Conservation (phyloP, 495 filamentous ascomycete species). For the Haplographium delicatum region DNA sequence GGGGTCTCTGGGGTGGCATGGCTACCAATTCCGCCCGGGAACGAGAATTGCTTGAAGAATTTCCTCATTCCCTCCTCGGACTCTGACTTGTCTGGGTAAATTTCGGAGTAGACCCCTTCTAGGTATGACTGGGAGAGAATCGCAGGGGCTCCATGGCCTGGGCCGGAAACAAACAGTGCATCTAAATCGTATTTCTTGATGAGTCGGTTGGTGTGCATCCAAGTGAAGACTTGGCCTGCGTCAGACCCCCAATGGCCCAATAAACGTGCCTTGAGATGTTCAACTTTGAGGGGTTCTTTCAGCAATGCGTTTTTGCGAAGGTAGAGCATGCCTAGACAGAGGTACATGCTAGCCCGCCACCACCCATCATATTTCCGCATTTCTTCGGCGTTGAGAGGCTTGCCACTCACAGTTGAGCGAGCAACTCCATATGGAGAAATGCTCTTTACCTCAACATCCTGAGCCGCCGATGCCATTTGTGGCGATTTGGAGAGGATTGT, state of each 20-base stretch:
- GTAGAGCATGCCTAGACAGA: conserved; percentile 72
- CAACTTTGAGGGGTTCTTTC: conserved; percentile 52
- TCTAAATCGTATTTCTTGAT: conserved; percentile 72
- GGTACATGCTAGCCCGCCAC: conserved; percentile 66
- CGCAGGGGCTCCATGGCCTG: conserved; percentile 67
- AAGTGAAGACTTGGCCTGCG: conserved; percentile 68
- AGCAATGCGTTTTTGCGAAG: conserved; percentile 63
- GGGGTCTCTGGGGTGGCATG: conserved; percentile 73
- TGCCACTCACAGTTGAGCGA: conserved; percentile 54
- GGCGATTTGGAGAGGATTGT: neutral
- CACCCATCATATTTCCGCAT: conserved; percentile 60
- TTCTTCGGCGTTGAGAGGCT: conserved; percentile 56
- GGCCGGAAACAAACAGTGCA: conserved; percentile 63
- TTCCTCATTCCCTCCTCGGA: conserved; percentile 58
- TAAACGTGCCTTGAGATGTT: conserved; percentile 63
- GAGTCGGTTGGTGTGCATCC: conserved; percentile 71
- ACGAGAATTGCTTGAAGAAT: conserved; percentile 76
- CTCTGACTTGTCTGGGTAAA: conserved; percentile 62
- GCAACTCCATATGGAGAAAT: conserved; percentile 60
- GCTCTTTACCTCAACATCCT: conserved; percentile 35
- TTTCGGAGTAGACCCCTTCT: conserved; percentile 67
- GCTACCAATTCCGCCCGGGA: conserved; percentile 67
- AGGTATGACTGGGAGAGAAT: conserved; percentile 68
- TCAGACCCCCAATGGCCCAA: conserved; percentile 72
- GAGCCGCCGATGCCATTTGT: conserved; percentile 16